Base-by-base conservation (phyloP, 2,329 filamentous ascomycete species). In the Sarocladium kiliense region DNA sequence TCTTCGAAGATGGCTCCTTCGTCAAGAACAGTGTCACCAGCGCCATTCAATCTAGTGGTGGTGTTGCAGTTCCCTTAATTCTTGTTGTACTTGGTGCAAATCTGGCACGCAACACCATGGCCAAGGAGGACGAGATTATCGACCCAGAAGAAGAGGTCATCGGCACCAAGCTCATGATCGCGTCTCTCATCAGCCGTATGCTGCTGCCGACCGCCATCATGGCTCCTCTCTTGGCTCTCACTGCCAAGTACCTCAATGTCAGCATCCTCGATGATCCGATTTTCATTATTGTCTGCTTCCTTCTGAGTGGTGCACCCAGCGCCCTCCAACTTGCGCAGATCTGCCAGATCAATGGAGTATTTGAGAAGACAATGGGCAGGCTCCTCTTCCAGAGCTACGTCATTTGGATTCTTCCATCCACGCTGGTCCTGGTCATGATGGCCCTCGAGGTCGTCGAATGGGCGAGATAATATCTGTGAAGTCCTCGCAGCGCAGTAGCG, bases 191-290 rank as follows among this genome's bases (percentile, higher is more conserved):
- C 58, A 88, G 89, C 64, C 88, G 94, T 51, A 99, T 99, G 94
- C 70, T 97, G 6, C 78, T 99, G 3, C 94, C 94, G 1, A 96
- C 90, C 0, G 65, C 95, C 39, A 82, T 97, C 69, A 97, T 97
- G 90, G 89, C 91, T 0, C 94, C 94, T 2, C 76, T 97, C 45
- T 75, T 99, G 34, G 93, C 93, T 0, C 60, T 97, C 16, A 81
- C 88, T 45, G 94, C 94, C 57, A 97, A 97, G 68, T 97, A 87
- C 66, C 82, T 96, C 25, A 91, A 91, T 2, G 81, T 99, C 65
- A 95, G 89, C 76, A 97, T 99, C 63, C 77, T 99, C 32, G 94
- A 95, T 68, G 94, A 99, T 67, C 94, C 94, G 10, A 99, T 99
- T 64, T 99, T 99, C 71, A 86, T 99, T 62, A 90, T 99, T 62